Percentiles rank a stretch among this genome's conserved stretches.
phyloP scores from a whole-genome alignment of 306 rosid species.

The Leucaena leucocephala region DNA sequence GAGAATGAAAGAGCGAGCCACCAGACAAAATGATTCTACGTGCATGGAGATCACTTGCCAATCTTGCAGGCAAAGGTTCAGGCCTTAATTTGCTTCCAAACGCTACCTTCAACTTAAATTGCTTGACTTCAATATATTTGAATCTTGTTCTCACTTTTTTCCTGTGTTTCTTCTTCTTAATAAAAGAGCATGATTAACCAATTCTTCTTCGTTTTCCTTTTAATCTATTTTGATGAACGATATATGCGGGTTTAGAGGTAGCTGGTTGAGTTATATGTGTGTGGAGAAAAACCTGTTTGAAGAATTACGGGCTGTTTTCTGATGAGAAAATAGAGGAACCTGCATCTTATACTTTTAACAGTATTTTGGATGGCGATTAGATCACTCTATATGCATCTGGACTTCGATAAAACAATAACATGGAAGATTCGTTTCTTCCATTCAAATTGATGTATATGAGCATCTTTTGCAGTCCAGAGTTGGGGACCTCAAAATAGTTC shows the following conservation, averaged over 20 bases:
- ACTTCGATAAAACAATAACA: neutral
- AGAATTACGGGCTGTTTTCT: neutral
- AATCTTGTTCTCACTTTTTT: neutral
- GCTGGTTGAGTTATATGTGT: neutral
- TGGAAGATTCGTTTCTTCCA: slow-evolving; percentile 1
- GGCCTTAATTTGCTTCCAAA: slow-evolving; percentile 34
- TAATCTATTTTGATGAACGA: neutral
- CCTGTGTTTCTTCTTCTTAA: neutral
- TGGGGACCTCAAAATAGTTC: neutral
- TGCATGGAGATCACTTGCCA: slow-evolving; percentile 99
- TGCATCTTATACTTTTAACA: neutral
- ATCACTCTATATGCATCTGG: neutral
- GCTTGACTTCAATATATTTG: slow-evolving; percentile 2
- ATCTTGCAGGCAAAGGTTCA: slow-evolving; percentile 91
- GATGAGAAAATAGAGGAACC: neutral
- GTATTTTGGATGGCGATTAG: neutral
- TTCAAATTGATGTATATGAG: neutral
- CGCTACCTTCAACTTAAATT: neutral
- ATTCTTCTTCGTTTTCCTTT: neutral
- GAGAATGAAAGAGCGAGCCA: slow-evolving; percentile 79
- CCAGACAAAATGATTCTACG: slow-evolving; percentile 58
- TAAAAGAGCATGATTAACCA: neutral
- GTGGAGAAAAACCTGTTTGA: neutral
- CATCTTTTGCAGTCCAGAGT: neutral
- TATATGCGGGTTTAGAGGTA: neutral